Base-by-base conservation (phyloP, 768 basidiomycete genomes). In the Lactarius vividus region DNA sequence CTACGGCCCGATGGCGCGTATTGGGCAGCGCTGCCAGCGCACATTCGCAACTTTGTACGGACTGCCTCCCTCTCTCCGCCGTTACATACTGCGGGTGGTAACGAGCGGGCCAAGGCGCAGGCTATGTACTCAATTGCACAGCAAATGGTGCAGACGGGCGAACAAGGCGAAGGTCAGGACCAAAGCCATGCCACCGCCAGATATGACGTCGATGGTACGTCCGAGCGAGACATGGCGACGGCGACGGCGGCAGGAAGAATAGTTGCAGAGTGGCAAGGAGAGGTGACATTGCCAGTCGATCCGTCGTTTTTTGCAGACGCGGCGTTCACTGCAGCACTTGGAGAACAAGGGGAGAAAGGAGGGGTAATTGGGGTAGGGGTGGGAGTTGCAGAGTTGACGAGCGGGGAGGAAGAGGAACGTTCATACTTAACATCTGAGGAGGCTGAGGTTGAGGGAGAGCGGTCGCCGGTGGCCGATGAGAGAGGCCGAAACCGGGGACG, bases 121-220 rank as follows among this genome's bases (percentile, higher is more conserved):
- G 83, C 84, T 9, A 86, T 88, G 85, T 86, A 87, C 72, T 80
- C 85, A 60, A 84, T 87, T 67, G 88, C 88, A 40, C 87, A 88
- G 70, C 85, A 85, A 75, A 86, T 88, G 79, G 81, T 79, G 40
- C 84, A 80, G 72, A 79, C 80, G 37, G 79, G 76, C 75, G 75
- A 72, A 69, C 66, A 65, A 69, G 63, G 68, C 67, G 64, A 69
- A 62, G 52, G 69, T 61, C 53, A 42, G 70, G 64, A 54, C 68
- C 69, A 60, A 56, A 64, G 66, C 67, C 69, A 61, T 75, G 74
- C 69, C 40, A 44, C 10, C 20, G 39, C n/a, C 39, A 61, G 49
- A 20, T 74, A 75, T 1, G 77, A 72, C 4, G 70, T 73, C 28
- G 72, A 37, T 70, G 28, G 72, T 72, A 72, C 74, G 55, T 57